Conservation (phyloP, 345 rosid genomes). For the Pistacia integerrima region DNA sequence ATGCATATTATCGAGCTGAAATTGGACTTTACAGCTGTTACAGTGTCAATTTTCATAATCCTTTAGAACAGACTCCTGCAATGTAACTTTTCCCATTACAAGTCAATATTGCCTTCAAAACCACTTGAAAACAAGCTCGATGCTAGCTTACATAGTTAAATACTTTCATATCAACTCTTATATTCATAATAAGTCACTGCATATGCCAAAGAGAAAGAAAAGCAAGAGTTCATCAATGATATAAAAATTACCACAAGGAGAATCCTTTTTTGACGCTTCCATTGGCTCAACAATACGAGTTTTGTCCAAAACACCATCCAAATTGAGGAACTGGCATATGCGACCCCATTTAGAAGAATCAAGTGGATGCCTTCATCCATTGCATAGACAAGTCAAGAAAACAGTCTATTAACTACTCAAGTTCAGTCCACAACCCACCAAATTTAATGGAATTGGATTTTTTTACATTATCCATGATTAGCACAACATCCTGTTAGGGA, state of each 20-base stretch:
- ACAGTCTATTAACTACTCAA: conserved; percentile 5
- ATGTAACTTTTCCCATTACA: neutral
- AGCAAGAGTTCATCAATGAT: conserved; percentile 16
- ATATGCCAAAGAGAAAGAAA: neutral
- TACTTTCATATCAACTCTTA: neutral
- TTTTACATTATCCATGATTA: neutral
- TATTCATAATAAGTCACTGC: neutral
- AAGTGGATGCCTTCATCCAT: conserved; percentile 75
- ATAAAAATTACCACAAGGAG: conserved; percentile 73
- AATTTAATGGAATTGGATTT: neutral
- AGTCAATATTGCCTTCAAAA: neutral
- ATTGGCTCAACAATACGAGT: conserved; percentile 66
- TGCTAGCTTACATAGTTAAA: neutral
- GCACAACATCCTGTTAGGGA: neutral
- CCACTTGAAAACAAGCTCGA: neutral
- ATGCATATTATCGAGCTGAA: neutral
- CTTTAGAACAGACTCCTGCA: neutral
- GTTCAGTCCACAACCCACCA: conserved; percentile 5
- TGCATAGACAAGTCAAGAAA: neutral
- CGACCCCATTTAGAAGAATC: conserved; percentile 96
- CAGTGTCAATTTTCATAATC: neutral
- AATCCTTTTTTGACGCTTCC: conserved; percentile 78
- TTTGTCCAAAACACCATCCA: conserved; percentile 59
- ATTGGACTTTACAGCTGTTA: neutral
- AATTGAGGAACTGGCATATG: conserved; percentile 59